Percentiles rank a stretch among this genome's conserved stretches.
Evolutionary conservation across 2,329 filamentous ascomycete genomes (phyloP).

Genomic region (Huntiella abstrusa): DNA sequence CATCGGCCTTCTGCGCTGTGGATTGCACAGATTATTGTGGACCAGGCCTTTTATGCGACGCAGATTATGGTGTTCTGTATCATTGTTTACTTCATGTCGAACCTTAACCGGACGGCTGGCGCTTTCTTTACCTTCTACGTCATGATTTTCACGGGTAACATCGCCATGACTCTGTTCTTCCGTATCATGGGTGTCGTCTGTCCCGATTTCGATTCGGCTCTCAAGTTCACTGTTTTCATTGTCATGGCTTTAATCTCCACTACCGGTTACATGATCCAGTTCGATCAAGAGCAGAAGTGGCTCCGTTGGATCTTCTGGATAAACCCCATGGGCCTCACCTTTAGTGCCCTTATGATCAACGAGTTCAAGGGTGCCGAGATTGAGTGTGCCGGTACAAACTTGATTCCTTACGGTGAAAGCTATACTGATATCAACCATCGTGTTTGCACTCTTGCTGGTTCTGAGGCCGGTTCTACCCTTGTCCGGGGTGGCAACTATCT

Average conservation of each 20-base stretch:
- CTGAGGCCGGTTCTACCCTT: conserved; percentile 39
- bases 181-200: conserved; percentile 55
- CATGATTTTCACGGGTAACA: conserved; percentile 47
- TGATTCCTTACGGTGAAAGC: conserved; percentile 51
- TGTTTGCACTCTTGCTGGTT: conserved; percentile 64
- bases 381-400: conserved; percentile 45
- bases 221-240: conserved; percentile 61
- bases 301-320: conserved; percentile 65
- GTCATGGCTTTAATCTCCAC: conserved; percentile 72
- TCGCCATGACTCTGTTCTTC: conserved; percentile 63
- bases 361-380: conserved; percentile 56
- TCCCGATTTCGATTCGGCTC: conserved; percentile 69
- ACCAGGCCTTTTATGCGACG: conserved; percentile 50
- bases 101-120: conserved; percentile 47
- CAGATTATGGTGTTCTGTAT: conserved; percentile 56
- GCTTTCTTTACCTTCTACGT: conserved; percentile 65
- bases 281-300: conserved; percentile 55
- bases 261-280: conserved; percentile 69
- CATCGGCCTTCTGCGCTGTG: conserved; percentile 66
- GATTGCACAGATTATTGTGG: conserved; percentile 67
- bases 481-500: conserved; percentile 56
- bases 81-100: conserved; percentile 65
- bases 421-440: conserved; percentile 58
- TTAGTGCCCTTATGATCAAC: conserved; percentile 68
- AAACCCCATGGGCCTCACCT: conserved; percentile 55